A percentile compares a stretch with the other conserved stretches of the same genome.
Evolutionary conservation across 83 land plant species (phyloP).

Genomic region (Picea mariana): DNA sequence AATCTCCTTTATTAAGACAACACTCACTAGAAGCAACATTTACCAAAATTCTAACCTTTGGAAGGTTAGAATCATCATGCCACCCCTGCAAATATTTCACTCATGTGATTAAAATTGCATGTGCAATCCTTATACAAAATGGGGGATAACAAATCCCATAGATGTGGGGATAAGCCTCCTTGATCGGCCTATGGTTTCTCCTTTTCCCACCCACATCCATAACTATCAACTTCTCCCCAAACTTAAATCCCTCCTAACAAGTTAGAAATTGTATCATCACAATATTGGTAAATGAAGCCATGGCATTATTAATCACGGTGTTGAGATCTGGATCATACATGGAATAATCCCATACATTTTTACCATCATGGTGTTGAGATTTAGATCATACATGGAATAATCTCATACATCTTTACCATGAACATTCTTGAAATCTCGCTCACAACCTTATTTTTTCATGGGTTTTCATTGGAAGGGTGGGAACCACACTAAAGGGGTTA

Average conservation of each 20-base stretch:
- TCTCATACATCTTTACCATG: constrained; percentile 32
- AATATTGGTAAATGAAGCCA: constrained; percentile 42
- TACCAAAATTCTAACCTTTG: too few species aligned
- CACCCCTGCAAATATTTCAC: too few species aligned
- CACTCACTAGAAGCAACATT: too few species aligned
- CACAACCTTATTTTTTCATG: background rate
- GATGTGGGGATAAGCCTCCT: constrained; percentile 51
- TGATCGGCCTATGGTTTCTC: constrained; percentile 36
- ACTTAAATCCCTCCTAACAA: constrained; percentile 53
- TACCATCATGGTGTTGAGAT: constrained; percentile 21
- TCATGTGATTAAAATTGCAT: too few species aligned
- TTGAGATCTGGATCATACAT: constrained; percentile 47
- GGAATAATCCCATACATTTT: constrained; percentile 41
- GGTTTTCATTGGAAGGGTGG: background rate
- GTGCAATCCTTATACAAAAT: too few species aligned
- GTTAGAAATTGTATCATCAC: constrained; percentile 45
- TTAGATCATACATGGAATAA: constrained; percentile 39
- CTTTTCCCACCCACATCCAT: constrained; percentile 80
- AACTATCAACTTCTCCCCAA: constrained; percentile 14
- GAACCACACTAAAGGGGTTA: background rate
- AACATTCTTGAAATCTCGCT: constrained; percentile 43
- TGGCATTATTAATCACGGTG: constrained; percentile 49
- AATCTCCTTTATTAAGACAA: too few species aligned
- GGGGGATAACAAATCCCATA: constrained; percentile 32
- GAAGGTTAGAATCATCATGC: too few species aligned